Conservation (phyloP, 768 basidiomycete species). For the Pholiota microspora region DNA sequence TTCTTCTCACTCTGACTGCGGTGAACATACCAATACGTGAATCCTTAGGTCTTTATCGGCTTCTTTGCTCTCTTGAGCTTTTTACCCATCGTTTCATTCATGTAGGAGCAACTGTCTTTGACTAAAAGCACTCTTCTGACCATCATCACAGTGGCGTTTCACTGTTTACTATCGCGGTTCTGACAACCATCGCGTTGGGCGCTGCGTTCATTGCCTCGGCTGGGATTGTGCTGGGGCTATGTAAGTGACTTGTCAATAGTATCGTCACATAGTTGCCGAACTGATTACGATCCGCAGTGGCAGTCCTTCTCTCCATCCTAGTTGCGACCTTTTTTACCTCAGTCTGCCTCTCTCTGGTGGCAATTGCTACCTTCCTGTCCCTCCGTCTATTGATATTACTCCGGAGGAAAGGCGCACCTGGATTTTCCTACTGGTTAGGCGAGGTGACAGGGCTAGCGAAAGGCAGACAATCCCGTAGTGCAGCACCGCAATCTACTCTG, state of each 20-base stretch:
- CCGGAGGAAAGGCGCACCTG: constrained; percentile 20
- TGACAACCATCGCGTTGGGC: constrained; percentile 16
- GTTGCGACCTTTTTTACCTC: constrained; percentile 21
- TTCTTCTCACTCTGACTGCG: neutral
- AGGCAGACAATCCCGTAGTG: constrained; percentile 1
- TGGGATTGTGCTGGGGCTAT: constrained; percentile 15
- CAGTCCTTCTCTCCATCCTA: constrained; percentile 19
- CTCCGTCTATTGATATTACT: constrained; percentile 17
- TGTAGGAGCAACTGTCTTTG: constrained; percentile 13
- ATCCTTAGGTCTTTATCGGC: constrained; percentile 23
- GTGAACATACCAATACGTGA: too few relatives aligned
- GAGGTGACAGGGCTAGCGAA: constrained; percentile 15
- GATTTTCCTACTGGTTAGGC: constrained; percentile 16
- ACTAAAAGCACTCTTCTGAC: too few relatives aligned
- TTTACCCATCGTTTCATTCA: constrained; percentile 21
- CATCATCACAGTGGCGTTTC: constrained; percentile 20
- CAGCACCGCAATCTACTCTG: neutral
- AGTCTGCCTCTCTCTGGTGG: constrained; percentile 18
- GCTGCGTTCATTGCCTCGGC: constrained; percentile 17
- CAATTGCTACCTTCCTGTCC: constrained; percentile 20
- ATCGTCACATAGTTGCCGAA: neutral
- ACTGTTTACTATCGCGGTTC: constrained; percentile 14
- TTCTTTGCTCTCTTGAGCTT: constrained; percentile 19
- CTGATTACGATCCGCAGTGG: constrained; percentile 10
- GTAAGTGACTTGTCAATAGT: constrained; percentile 13